Conservation (phyloP, 2,329 filamentous ascomycete species). For the Colletotrichum lini region DNA sequence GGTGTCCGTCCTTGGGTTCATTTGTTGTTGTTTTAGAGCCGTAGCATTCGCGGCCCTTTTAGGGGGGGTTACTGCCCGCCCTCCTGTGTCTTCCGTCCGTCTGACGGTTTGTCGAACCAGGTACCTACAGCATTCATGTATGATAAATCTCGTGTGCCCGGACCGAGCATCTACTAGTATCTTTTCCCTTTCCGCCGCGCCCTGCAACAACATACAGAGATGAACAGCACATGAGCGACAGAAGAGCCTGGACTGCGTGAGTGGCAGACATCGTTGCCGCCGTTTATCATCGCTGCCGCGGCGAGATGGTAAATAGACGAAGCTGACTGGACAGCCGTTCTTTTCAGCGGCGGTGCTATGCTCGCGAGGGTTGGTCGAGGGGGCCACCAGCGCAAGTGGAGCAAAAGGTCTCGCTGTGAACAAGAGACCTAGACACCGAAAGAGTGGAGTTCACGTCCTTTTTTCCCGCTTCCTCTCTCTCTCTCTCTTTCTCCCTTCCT, state of each 20-base stretch:
- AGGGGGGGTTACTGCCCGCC: not conserved
- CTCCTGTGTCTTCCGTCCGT: not conserved
- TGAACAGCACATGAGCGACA: conserved; percentile 2
- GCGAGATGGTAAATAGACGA: conserved; percentile 22
- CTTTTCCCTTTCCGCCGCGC: not conserved
- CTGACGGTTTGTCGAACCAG: not conserved
- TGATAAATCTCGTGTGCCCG: conserved; percentile 5
- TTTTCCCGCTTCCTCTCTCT: too few species aligned
- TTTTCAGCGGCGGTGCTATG: not conserved
- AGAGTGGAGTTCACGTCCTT: not conserved
- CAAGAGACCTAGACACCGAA: not conserved
- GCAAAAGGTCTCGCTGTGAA: not conserved
- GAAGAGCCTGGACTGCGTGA: conserved; percentile 4
- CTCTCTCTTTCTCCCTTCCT: too few species aligned
- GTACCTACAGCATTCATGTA: not conserved
- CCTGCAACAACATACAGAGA: conserved; percentile 18
- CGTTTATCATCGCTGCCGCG: conserved; percentile 18
- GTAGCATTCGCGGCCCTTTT: not conserved
- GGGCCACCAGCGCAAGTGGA: not conserved
- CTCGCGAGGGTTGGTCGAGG: not conserved
- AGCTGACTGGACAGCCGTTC: conserved; percentile 8
- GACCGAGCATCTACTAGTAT: not conserved
- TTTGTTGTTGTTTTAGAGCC: conserved; percentile 24
- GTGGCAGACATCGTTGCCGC: conserved; percentile 1
- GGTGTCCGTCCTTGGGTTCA: conserved; percentile 27